Base-by-base conservation (phyloP, 1,139 yeast species). In the Lodderomyces metapsilosis region DNA sequence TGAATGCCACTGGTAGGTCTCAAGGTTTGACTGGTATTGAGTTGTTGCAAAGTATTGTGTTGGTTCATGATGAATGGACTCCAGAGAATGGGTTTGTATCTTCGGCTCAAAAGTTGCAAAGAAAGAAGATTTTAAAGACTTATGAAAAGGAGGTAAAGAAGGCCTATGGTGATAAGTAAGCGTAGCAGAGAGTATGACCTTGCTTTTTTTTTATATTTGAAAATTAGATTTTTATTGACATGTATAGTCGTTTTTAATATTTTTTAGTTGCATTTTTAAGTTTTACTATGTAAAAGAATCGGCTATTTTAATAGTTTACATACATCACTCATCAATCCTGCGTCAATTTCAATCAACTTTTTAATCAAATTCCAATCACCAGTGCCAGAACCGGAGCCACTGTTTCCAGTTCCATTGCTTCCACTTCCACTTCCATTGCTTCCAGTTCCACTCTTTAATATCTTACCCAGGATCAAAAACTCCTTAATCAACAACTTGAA, bases 51-150 rank as follows among this genome's bases (percentile, higher is more conserved):
- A 95, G 92, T 52, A 74, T 86, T 47, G 89, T 86, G 16, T 64
- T 94, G 45, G 76, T 82, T 47, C 92, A 86, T 52, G 91, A 84
- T 39, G 99, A 94, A 70, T 94, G 98, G 98, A 91, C 98, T 39
- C 98, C 98, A 37, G 95, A 88, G 65, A 88, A 84, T 59, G 98
- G 97, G 2, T 86, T 73, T 52, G 94, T 92, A 44, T 89, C 98
- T 9, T 82, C 95, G 48, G 98, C 98, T 23, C 98, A 92, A 70
- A 94, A 94, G 68, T 77, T 94, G 56, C 96, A 92, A 72, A 84
- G 99, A 74, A 88, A 80, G 76, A 87, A 86, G 75, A 94, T 94
- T 61, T 71, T 88, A 58, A 80, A 74, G 34, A 80, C 80, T 46
- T 82, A 79, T 56, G 61, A 80, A 58, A 71, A 69, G 17, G 69